Evolutionary conservation across 495 filamentous ascomycete species (phyloP).

Genomic region (Chaetomium cochliodes): DNA sequence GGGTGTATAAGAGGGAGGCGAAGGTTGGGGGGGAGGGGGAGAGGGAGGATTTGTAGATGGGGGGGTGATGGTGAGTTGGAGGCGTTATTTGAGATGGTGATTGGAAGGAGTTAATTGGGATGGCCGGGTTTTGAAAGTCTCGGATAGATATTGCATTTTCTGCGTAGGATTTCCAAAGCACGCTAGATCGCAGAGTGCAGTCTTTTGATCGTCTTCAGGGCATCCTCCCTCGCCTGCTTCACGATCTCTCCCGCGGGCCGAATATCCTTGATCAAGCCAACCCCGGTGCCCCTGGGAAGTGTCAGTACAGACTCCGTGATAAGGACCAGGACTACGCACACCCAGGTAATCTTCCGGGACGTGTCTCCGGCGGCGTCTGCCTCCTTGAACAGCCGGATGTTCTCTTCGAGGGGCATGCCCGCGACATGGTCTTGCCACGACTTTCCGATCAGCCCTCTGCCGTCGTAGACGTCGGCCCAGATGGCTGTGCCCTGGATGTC

Average conservation of each 20-base stretch:
- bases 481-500: slow-evolving; percentile 59
- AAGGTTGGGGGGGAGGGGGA: slow-evolving; percentile 1
- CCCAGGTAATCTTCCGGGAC: slow-evolving; percentile 52
- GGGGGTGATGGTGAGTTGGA: background rate
- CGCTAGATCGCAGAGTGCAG: slow-evolving; percentile 20
- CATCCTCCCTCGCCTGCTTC: slow-evolving; percentile 64
- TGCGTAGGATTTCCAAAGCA: background rate
- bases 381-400: slow-evolving; percentile 58
- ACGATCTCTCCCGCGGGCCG: slow-evolving; percentile 72
- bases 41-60: slow-evolving; percentile 22
- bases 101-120: no score
- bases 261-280: slow-evolving; percentile 64
- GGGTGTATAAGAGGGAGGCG: slow-evolving; percentile 40
- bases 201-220: slow-evolving; percentile 49
- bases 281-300: slow-evolving; percentile 46
- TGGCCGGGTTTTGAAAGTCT: background rate
- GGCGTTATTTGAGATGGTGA: no score
- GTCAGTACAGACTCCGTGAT: background rate
- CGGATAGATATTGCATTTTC: background rate
- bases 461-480: slow-evolving; percentile 68
- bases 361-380: slow-evolving; percentile 36
- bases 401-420: slow-evolving; percentile 57
- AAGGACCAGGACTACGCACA: slow-evolving; percentile 37
- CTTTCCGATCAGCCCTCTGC: slow-evolving; percentile 59
- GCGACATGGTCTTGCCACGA: slow-evolving; percentile 55